A percentile compares a stretch with the other conserved stretches of the same genome.
These are phyloP conservation scores for Amborella trichopoda DNA, from an alignment of 164 flowering plant genomes.

Conservation along the genomic window DNA sequence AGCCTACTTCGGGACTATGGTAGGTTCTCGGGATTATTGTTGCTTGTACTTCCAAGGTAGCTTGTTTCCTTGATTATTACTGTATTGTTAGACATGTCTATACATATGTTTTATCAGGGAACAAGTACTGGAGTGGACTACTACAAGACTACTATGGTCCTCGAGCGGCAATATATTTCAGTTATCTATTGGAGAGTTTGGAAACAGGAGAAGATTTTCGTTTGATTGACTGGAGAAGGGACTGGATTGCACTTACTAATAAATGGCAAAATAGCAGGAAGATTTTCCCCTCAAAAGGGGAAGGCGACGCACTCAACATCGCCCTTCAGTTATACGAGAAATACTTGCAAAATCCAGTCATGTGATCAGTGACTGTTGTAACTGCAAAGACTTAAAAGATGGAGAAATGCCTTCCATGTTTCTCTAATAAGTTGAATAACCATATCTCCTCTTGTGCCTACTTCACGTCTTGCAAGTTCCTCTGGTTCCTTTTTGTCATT, in stretches of 20 bases:
- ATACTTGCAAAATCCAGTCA: constrained; percentile 23
- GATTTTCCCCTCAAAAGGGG: constrained; percentile 22
- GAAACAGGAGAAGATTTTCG: constrained; percentile 29
- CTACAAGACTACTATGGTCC: constrained; percentile 61
- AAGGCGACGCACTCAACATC: constrained; percentile 35
- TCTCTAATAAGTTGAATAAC: too few species aligned
- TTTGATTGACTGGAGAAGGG: constrained; percentile 52
- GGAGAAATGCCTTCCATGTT: too few species aligned
- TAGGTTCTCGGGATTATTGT: constrained; percentile 9
- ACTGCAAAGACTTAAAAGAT: too few species aligned
- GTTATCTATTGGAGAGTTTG: constrained; percentile 31
- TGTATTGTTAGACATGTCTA: too few species aligned
- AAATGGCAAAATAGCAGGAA: constrained; percentile 50
- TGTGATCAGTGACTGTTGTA: too few species aligned
- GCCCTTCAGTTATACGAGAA: constrained; percentile 38
- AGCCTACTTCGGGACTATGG: constrained; percentile 73
- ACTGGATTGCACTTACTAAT: constrained; percentile 67
- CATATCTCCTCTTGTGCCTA: too few species aligned
- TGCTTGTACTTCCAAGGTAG: not conserved
- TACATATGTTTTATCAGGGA: constrained; percentile 25
- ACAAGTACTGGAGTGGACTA: constrained; percentile 80
- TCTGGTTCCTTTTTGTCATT: too few species aligned
- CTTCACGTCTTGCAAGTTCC: too few species aligned
- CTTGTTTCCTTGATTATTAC: too few species aligned
- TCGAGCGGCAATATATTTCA: constrained; percentile 66